Evolutionary conservation across 805 yeast species (phyloP), one percentile per base, ranked within the genome.

Genomic region (Saccharomycopsis capsularis): DNA sequence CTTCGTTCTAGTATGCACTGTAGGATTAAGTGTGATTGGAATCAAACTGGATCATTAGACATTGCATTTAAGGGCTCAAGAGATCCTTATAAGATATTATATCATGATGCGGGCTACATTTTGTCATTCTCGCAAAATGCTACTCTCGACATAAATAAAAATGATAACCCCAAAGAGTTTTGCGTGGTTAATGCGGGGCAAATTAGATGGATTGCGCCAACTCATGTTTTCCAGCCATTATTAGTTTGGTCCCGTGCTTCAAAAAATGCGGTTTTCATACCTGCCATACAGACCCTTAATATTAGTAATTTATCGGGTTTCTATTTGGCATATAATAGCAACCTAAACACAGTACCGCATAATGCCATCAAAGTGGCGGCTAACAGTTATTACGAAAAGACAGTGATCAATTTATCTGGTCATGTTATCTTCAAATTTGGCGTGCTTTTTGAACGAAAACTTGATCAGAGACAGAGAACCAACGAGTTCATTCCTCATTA

Each of bases 1-100:
- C 64, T 88, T 24, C 68, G 96, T 44, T 72, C 81, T 25, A 70
- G 83, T 15, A 67, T 88, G 57, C 97, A 90, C 66, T 95, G 95
- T 0, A 74, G 77, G 18, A 64, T 82, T 46, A 64, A 63, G 2
- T 70, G 88, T 48, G 60, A 65, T 15, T 75, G 85, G 72, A 64
- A 65, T 2, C 63, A 75, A 21, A 67, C 74, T 1, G 75, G 79
- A 11, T 69, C 71, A 18, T 68, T 85, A 40, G 75, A 78, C 49
- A 73, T 83, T 4, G 72, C 78, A 2, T 68, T 83, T 58, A 85
- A 86, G 59, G 93, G 95, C 1, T 78, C 91, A 0, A 71, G 80
- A 46, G 82, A 83, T 58, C 98, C 98, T 0, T 89, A 89, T 60
- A 69, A 75, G 39, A 62, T 91, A 39, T 73, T 83, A 32, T 82